A percentile compares a stretch with the other conserved stretches of the same genome.
Evolutionary conservation across 441 rosid genomes (phyloP).

Genomic region (Gossypium aridum): DNA sequence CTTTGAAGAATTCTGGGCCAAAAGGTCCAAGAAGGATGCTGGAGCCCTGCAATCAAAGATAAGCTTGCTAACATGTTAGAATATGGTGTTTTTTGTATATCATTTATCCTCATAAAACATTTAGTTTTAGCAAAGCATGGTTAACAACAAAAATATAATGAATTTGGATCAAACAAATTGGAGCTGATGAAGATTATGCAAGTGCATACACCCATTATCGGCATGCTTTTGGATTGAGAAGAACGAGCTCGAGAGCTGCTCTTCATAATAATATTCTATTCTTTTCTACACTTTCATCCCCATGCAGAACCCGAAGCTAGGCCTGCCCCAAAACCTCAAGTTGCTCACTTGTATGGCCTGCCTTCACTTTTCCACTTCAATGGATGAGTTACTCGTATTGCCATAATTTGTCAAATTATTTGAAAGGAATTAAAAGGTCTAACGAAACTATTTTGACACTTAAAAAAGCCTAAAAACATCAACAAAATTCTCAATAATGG

Average conservation of each 20-base stretch:
- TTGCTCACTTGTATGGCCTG: constrained; percentile 63
- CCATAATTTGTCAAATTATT: constrained; percentile 63
- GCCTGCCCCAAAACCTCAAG: constrained; percentile 94
- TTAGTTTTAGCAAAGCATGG: not conserved
- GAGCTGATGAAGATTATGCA: constrained; percentile 11
- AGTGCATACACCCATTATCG: constrained; percentile 7
- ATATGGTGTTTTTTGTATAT: not conserved
- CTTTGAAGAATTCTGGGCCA: constrained; percentile 77
- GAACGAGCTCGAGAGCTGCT: constrained; percentile 8
- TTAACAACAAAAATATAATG: not conserved
- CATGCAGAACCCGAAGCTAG: constrained; percentile 95
- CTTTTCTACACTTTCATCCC: constrained; percentile 35
- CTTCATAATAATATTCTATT: constrained; percentile 2
- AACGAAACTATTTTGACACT: too few species aligned
- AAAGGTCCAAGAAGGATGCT: constrained; percentile 63
- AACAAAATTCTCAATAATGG: too few species aligned
- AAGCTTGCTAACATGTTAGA: constrained; percentile 23
- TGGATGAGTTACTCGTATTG: constrained; percentile 89
- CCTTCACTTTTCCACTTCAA: constrained; percentile 81
- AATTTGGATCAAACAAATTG: not conserved
- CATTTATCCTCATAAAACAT: not conserved
- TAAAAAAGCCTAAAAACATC: too few species aligned
- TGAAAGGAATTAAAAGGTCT: too few species aligned
- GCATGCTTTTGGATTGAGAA: constrained; percentile 7
- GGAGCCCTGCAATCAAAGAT: constrained; percentile 47